Evolutionary conservation across 1,284 basidiomycete species (phyloP), one percentile per base, ranked within the genome.

Genomic region (Pseudozyma sp.): DNA sequence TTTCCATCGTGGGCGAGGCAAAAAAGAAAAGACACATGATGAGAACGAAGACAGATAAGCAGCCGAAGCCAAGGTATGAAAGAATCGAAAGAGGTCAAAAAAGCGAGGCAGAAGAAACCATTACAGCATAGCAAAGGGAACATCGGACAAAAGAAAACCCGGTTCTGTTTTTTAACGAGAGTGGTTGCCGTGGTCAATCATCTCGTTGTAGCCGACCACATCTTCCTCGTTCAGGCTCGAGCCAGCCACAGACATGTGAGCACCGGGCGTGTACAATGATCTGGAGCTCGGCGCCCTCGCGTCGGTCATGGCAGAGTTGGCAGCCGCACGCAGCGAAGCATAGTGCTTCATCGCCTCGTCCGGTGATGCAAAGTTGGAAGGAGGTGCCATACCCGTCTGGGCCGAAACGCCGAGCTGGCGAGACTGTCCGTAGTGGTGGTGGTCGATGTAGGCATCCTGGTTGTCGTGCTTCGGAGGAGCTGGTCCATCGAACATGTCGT

Each of bases 151-250:
- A 40, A 24, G 17, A 24, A 19, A 33, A 35, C 42, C 19, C 42
- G 13, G 42, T 43, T 31, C 10, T 9, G 35, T 19, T n/a, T 13
- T 31, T 65, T 47, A 75, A 48, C 67, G 73, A 29, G 68, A 71
- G 40, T 72, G 64, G 65, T 73, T 73, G 37, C 73, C 73, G 62
- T 75, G 73, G 68, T 75, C 73, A 53, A 75, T 68, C 78, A 79
- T 79, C 63, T 81, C 75, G 57, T 80, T 79, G 78, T 81, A 81
- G 33, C 80, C 80, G 2, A 81, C 80, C 9, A 81, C 80, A 43
- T 81, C 80, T 50, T 81, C 80, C 65, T 81, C 80, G 58, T 81
- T 81, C 55, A 81, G 63, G 44, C 65, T 70, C 42, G 68, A 76
- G 37, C 79, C 77, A 11, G 71, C 77, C 45, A 75, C 65, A 42